Evolutionary conservation across 257 asterid genomes (phyloP).

Genomic region (Fraxinus cuspidata): DNA sequence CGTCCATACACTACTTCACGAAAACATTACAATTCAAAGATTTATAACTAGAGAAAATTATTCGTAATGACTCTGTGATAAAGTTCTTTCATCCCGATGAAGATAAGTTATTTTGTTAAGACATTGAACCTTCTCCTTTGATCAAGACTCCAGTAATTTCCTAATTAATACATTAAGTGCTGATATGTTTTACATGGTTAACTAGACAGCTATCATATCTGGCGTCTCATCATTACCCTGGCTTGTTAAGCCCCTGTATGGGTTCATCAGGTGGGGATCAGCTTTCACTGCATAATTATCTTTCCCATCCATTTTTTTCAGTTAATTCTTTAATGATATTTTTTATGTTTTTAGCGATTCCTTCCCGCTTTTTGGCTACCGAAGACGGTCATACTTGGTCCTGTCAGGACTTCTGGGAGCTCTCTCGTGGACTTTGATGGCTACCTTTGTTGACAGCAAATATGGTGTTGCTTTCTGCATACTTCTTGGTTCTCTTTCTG

Average conservation of each 20-base stretch:
- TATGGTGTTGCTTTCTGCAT: slow-evolving; percentile 91
- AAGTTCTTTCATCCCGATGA: background rate
- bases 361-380: slow-evolving; percentile 90
- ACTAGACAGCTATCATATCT: slow-evolving; percentile 93
- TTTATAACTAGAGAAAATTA: slow-evolving; percentile 9
- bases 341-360: slow-evolving; percentile 63
- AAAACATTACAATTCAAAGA: background rate
- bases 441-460: slow-evolving; percentile 82
- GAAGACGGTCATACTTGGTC: slow-evolving; percentile 95
- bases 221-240: slow-evolving; percentile 91
- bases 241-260: slow-evolving; percentile 95
- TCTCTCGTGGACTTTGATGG: slow-evolving; percentile 94
- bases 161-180: slow-evolving; percentile 27
- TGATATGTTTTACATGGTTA: slow-evolving; percentile 46
- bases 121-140: background rate
- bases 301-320: slow-evolving; percentile 16
- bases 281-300: slow-evolving; percentile 22
- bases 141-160: background rate
- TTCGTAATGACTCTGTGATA: background rate
- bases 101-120: background rate
- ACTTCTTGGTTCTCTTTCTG: slow-evolving; percentile 93
- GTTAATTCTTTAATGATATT: slow-evolving; percentile 4
- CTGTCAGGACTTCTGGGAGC: slow-evolving; percentile 96
- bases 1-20: background rate
- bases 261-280: slow-evolving; percentile 78